A percentile compares a stretch with the other conserved stretches of the same genome.
Conservation (phyloP, 139 green algal genomes). For the Chlamydomonas incerta region DNA sequence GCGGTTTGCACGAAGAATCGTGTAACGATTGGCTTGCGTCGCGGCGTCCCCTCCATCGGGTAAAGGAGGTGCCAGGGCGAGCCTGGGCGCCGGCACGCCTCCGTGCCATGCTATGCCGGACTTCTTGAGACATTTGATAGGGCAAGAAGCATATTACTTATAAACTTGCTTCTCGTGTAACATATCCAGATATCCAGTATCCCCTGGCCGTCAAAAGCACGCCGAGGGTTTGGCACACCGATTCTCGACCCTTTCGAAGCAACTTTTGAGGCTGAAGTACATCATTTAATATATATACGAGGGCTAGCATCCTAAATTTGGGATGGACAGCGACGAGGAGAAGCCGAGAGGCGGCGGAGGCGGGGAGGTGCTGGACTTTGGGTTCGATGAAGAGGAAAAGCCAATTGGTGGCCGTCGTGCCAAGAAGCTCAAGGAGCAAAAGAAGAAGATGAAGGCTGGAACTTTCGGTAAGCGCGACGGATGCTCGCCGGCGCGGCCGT, state of each 20-base stretch:
- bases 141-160: too few species aligned
- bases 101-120: background rate
- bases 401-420: slow-evolving; percentile 34
- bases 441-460: slow-evolving; percentile 52
- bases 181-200: too few species aligned
- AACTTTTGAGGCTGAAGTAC: background rate
- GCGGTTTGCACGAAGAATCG: too few species aligned
- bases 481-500: too few species aligned
- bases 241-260: background rate
- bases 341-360: slow-evolving; percentile 7
- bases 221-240: background rate
- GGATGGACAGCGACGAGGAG: slow-evolving; percentile 10
- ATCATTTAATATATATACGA: background rate
- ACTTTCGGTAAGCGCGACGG: slow-evolving; percentile 43
- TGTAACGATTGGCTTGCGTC: too few species aligned
- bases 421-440: slow-evolving; percentile 46
- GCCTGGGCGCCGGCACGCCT: too few species aligned
- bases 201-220: too few species aligned
- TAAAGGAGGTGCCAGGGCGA: too few species aligned
- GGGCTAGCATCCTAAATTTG: background rate
- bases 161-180: too few species aligned
- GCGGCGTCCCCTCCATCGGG: too few species aligned
- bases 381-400: slow-evolving; percentile 36
- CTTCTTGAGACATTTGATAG: too few species aligned
- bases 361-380: slow-evolving; percentile 20